These are phyloP conservation scores for Geum urbanum DNA, from an alignment of 306 rosid species.

Conservation along the genomic window DNA sequence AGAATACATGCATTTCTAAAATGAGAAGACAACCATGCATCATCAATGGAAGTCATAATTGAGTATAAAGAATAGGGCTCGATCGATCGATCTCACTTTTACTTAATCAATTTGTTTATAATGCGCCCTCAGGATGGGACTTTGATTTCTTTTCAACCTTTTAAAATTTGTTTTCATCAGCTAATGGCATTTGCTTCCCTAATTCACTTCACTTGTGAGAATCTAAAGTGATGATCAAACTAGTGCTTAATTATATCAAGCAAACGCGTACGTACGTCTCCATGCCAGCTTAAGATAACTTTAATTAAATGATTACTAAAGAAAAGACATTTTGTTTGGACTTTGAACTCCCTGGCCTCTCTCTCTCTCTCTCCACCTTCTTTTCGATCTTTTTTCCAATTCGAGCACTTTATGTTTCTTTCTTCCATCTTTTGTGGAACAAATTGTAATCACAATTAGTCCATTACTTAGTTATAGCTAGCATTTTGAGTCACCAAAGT, in stretches of 20 bases:
- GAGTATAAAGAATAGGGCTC: constrained; percentile 1
- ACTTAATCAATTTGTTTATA: constrained; percentile 14
- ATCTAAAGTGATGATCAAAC: constrained; percentile 23
- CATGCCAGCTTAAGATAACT: constrained; percentile 17
- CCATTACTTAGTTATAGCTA: too few species aligned
- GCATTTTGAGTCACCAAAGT: not conserved
- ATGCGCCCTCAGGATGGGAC: constrained; percentile 24
- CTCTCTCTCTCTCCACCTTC: too few species aligned
- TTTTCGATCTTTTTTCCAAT: not conserved
- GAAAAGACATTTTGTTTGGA: constrained; percentile 34
- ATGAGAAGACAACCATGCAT: not conserved
- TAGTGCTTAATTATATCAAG: constrained; percentile 28
- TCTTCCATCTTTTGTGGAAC: not conserved
- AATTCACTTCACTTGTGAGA: constrained; percentile 1
- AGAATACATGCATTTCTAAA: constrained; percentile 1
- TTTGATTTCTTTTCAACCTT: constrained; percentile 26
- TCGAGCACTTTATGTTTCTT: not conserved
- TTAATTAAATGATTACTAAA: constrained; percentile 3
- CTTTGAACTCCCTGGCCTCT: constrained; percentile 9
- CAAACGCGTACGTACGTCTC: constrained; percentile 15
- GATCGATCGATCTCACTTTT: not conserved
- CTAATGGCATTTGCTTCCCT: constrained; percentile 30
- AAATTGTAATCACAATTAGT: not conserved
- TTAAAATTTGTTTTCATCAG: not conserved
- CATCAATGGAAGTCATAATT: constrained; percentile 8